A percentile compares a stretch with the other conserved stretches of the same genome.
Conservation (phyloP, 2,329 filamentous ascomycete species). For the Fusarium sp. region DNA sequence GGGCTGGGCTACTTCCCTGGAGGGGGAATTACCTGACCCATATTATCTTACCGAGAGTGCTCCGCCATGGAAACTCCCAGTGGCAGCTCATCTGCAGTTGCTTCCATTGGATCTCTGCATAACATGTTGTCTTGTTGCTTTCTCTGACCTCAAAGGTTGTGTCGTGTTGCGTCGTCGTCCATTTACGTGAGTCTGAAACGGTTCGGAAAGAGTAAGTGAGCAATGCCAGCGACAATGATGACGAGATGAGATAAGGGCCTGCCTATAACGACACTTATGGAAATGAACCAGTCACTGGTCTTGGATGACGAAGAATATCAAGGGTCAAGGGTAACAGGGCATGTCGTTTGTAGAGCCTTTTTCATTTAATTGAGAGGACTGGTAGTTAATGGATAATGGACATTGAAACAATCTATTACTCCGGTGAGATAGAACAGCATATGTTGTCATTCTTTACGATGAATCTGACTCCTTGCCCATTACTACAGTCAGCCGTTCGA, state of each 20-base stretch:
- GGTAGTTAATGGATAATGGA: conserved; percentile 4
- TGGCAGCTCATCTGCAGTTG: conserved; percentile 34
- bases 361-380: conserved; percentile 39
- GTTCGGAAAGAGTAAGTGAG: conserved; percentile 7
- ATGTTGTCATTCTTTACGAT: conserved; percentile 24
- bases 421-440: neutral
- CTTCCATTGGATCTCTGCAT: neutral
- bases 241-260: conserved; percentile 42
- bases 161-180: conserved; percentile 22
- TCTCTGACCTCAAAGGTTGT: conserved; percentile 13
- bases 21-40: conserved; percentile 39
- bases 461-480: conserved; percentile 15
- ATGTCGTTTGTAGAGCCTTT: conserved; percentile 30
- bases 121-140: conserved; percentile 12
- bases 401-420: conserved; percentile 2
- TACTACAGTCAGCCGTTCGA: conserved; percentile 1
- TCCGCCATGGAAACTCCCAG: conserved; percentile 40
- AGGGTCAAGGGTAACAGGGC: conserved; percentile 37
- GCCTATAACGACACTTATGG: conserved; percentile 6
- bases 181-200: conserved; percentile 35
- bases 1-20: conserved; percentile 25
- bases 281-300: conserved; percentile 12
- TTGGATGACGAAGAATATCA: conserved; percentile 27
- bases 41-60: conserved; percentile 44
- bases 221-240: conserved; percentile 37